These are phyloP conservation scores for Penicillium ochrochloron DNA, from an alignment of 495 filamentous ascomycete species.

Conservation along the genomic window DNA sequence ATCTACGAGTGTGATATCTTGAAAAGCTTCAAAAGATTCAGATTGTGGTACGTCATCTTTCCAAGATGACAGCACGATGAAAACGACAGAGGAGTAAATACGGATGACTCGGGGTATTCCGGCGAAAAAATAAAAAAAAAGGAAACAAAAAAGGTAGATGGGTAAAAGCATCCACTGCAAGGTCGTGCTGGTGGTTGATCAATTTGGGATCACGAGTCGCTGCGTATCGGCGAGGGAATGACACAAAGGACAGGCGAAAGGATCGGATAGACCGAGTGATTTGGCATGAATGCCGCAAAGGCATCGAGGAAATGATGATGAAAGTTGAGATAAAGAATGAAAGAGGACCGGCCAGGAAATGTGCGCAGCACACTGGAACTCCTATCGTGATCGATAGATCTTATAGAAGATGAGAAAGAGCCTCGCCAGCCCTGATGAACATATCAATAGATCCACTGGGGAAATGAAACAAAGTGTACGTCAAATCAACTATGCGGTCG, in stretches of 20 bases:
- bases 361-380: conserved; percentile 32
- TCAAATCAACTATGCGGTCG: conserved; percentile 20
- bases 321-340: conserved; percentile 18
- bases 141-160: conserved; percentile 16
- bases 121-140: conserved; percentile 16
- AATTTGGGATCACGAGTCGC: conserved; percentile 17
- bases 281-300: conserved; percentile 14
- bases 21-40: conserved; percentile 15
- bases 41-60: conserved; percentile 26
- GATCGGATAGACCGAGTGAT: conserved; percentile 14
- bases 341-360: conserved; percentile 23
- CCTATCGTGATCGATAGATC: conserved; percentile 5
- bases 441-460: conserved; percentile 23
- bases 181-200: conserved; percentile 22
- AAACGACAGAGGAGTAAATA: conserved; percentile 14
- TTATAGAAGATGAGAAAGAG: conserved; percentile 7
- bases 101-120: conserved; percentile 38
- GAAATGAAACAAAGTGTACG: conserved; percentile 16
- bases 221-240: conserved; percentile 11
- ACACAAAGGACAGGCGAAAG: conserved; percentile 10
- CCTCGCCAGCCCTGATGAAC: conserved; percentile 15
- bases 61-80: conserved; percentile 18
- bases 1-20: conserved; percentile 1
- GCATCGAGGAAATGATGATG: background rate
- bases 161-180: conserved; percentile 22